A percentile compares a stretch with the other conserved stretches of the same genome.
These are phyloP conservation scores for Boletus mariae DNA, from an alignment of 1,284 basidiomycete genomes.

Conservation along the genomic window DNA sequence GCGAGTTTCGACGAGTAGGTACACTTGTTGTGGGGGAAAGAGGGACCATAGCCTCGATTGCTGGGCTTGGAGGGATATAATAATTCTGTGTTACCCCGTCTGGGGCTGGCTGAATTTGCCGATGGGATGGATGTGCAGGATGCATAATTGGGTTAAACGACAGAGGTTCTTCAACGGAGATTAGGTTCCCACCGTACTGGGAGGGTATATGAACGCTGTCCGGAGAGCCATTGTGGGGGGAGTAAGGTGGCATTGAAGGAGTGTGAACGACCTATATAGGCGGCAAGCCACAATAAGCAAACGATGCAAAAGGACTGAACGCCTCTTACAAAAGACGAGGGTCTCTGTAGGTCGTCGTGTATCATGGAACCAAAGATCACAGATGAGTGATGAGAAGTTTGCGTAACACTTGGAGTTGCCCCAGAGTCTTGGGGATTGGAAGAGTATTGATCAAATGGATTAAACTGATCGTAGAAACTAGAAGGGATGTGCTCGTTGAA, in stretches of 20 bases:
- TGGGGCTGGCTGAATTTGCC: not conserved
- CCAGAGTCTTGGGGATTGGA: not conserved
- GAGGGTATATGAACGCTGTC: not conserved
- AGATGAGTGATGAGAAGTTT: not conserved
- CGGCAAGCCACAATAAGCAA: conserved; percentile 1
- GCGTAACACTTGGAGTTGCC: not conserved
- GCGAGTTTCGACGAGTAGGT: not conserved
- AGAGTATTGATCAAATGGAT: not conserved
- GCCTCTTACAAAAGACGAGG: conserved; percentile 2
- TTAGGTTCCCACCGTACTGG: not conserved
- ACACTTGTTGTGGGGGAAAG: fast-evolving
- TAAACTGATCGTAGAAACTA: too few relatives aligned
- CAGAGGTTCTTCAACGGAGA: not conserved
- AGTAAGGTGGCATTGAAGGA: too few relatives aligned
- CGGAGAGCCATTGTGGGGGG: not conserved
- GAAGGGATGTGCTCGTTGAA: fast-evolving
- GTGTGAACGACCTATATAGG: not conserved
- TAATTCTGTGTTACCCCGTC: not conserved
- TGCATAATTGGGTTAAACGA: not conserved
- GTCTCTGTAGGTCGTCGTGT: not conserved
- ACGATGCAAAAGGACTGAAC: too few relatives aligned
- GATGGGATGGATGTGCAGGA: not conserved
- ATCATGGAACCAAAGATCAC: not conserved
- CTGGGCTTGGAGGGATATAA: not conserved
- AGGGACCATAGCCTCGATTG: not conserved